Percentiles rank a stretch among this genome's conserved stretches.
phyloP scores from a whole-genome alignment of 176 grass and related monocot species.

The maize (Zea mays) region DNA sequence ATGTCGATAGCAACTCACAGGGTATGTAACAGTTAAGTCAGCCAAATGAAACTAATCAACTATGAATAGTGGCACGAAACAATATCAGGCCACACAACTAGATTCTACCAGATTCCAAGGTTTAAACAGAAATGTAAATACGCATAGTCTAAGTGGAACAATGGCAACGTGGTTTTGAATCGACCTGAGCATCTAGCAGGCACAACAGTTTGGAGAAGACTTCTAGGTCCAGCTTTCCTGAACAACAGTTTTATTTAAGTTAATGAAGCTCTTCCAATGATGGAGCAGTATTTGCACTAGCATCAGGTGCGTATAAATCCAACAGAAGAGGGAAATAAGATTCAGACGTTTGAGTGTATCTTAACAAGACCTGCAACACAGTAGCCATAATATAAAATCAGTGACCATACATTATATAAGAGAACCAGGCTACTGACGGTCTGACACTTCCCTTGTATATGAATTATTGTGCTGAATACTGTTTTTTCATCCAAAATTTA shows the following conservation, averaged over 20 bases:
- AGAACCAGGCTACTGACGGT: background rate
- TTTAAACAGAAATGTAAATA: constrained; percentile 2
- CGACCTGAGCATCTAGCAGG: background rate
- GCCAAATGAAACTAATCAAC: background rate
- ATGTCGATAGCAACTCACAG: background rate
- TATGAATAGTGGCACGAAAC: constrained; percentile 2
- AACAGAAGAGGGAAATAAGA: background rate
- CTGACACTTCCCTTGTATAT: background rate
- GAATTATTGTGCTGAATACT: background rate
- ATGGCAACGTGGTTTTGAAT: background rate
- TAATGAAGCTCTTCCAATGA: constrained; percentile 30
- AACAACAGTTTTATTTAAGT: constrained; percentile 35
- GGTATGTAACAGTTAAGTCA: background rate
- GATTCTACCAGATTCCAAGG: background rate
- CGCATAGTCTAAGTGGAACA: background rate
- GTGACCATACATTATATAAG: background rate
- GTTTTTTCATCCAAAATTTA: constrained; percentile 8
- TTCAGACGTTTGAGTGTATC: constrained; percentile 6
- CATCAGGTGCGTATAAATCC: background rate
- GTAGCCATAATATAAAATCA: background rate
- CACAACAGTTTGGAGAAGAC: constrained; percentile 68
- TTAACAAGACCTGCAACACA: background rate
- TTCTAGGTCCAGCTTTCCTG: constrained; percentile 75
- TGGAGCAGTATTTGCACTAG: constrained; percentile 22
- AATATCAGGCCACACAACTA: background rate